These are phyloP conservation scores for Gastrolobium bilobum DNA, from an alignment of 306 rosid species.

Conservation along the genomic window DNA sequence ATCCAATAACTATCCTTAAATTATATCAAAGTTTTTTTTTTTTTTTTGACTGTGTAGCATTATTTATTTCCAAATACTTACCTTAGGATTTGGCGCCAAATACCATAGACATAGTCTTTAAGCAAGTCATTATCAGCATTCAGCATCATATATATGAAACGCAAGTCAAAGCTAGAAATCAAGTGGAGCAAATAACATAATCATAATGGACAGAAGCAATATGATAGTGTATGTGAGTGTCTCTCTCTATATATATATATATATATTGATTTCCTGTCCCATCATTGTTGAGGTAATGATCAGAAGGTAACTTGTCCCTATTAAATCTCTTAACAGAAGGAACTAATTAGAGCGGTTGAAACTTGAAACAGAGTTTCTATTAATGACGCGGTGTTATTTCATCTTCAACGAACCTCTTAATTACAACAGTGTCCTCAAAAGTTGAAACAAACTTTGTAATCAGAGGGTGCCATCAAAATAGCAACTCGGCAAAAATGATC, in stretches of 20 bases:
- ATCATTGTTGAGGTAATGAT: conserved; percentile 8
- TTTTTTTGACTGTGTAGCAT: too few relatives aligned
- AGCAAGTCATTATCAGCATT: conserved; percentile 19
- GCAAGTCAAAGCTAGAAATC: conserved; percentile 51
- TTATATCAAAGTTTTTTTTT: too few relatives aligned
- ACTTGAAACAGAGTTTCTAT: conserved; percentile 13
- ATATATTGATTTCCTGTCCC: not conserved
- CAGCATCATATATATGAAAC: conserved; percentile 18
- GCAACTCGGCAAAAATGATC: conserved; percentile 5
- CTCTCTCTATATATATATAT: not conserved
- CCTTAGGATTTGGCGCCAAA: conserved; percentile 40
- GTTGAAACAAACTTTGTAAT: not conserved
- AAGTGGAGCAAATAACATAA: conserved; percentile 38
- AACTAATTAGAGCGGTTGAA: not conserved
- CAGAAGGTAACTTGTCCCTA: conserved; percentile 37
- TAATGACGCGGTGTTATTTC: conserved; percentile 18
- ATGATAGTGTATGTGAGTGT: not conserved
- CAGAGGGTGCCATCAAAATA: not conserved
- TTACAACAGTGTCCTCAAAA: not conserved
- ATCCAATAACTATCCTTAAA: not conserved
- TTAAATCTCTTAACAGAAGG: not conserved
- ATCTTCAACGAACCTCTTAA: conserved; percentile 22
- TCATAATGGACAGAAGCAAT: conserved; percentile 28
- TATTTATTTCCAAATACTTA: not conserved
- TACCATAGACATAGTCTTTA: not conserved